Percentiles rank a stretch among this genome's conserved stretches.
phyloP scores from a whole-genome alignment of 2,329 filamentous ascomycete genomes.

The Hymenoscyphus linearis region DNA sequence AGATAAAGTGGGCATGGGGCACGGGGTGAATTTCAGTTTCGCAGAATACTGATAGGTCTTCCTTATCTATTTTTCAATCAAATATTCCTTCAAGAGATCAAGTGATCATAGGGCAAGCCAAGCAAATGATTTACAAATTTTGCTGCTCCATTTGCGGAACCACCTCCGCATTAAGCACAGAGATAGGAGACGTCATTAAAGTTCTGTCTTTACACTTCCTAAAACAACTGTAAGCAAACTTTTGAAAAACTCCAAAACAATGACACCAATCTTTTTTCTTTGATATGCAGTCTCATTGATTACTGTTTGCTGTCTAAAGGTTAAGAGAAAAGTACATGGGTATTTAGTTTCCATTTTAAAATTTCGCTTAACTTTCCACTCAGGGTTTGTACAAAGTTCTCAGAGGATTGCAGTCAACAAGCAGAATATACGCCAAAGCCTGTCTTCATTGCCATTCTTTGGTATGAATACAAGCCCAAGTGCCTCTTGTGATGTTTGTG shows the following conservation, averaged over 20 bases:
- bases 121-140: background rate
- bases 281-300: no score
- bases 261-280: background rate
- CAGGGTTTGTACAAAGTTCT: no score
- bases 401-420: no score
- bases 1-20: no score
- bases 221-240: background rate
- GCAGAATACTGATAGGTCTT: background rate
- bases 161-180: background rate
- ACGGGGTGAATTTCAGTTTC: background rate
- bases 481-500: no score
- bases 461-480: no score
- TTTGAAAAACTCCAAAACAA: background rate
- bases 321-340: no score
- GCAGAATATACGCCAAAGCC: no score
- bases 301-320: no score
- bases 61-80: background rate
- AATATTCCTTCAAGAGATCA: background rate
- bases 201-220: background rate
- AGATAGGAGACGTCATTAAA: background rate
- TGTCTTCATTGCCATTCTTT: no score
- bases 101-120: background rate
- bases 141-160: background rate
- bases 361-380: no score
- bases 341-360: no score